These are phyloP conservation scores for Cornus kousa DNA, from an alignment of 148 eudicot genomes.

Conservation along the genomic window DNA sequence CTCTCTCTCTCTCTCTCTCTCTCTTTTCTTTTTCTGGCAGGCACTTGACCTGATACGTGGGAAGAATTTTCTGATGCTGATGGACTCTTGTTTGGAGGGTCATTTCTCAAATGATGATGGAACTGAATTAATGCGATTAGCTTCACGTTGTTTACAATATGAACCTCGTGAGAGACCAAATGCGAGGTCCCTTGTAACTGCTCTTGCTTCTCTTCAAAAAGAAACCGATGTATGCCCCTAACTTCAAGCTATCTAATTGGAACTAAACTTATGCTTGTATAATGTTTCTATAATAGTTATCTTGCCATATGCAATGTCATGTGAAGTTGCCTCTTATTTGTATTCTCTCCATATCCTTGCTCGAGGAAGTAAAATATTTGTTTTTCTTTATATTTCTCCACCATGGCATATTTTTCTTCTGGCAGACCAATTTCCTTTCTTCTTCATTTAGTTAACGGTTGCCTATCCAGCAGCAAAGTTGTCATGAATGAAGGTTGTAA, in stretches of 20 bases:
- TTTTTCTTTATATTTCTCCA: background rate
- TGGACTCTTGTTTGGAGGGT: conserved; percentile 81
- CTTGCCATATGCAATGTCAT: background rate
- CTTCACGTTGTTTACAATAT: conserved; percentile 83
- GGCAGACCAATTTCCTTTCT: background rate
- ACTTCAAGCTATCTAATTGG: background rate
- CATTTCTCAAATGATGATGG: conserved; percentile 83
- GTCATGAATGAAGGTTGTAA: background rate
- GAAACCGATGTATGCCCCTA: conserved; percentile 59
- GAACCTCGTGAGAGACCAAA: conserved; percentile 89
- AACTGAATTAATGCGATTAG: conserved; percentile 65
- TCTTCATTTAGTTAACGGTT: background rate
- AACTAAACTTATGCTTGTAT: background rate
- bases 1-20: too few relatives aligned
- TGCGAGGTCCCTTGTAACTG: conserved; percentile 56
- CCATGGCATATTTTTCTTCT: background rate
- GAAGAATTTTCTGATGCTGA: conserved; percentile 68
- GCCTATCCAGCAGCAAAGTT: background rate
- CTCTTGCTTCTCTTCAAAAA: conserved; percentile 73
- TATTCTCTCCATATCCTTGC: background rate
- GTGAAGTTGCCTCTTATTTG: background rate
- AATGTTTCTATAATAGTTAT: background rate
- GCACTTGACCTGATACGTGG: conserved; percentile 86
- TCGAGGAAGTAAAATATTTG: background rate
- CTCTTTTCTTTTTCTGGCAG: conserved; percentile 38